These are phyloP conservation scores for Fusarium begoniae DNA, from an alignment of 2,329 filamentous ascomycete species.

Conservation along the genomic window DNA sequence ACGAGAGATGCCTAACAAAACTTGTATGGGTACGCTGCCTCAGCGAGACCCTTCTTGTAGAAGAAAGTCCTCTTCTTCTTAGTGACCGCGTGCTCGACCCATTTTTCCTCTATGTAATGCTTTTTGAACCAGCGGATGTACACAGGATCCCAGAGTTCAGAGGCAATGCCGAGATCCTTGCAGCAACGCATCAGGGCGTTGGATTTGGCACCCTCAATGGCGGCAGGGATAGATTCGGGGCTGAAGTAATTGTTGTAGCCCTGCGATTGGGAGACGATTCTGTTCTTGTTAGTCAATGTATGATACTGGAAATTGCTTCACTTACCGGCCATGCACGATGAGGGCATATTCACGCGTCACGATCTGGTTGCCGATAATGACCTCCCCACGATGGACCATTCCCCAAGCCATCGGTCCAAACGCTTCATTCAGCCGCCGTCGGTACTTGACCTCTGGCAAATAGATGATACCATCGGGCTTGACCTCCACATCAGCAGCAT, in stretches of 20 bases:
- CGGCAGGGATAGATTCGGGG: slow-evolving; percentile 88
- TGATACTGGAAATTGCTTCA: background rate
- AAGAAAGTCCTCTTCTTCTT: slow-evolving; percentile 93
- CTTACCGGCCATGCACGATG: slow-evolving; percentile 85
- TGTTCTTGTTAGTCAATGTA: slow-evolving; percentile 49
- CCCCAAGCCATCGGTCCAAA: slow-evolving; percentile 98
- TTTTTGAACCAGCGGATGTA: slow-evolving; percentile 87
- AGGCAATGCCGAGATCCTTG: slow-evolving; percentile 95
- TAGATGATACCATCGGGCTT: slow-evolving; percentile 98
- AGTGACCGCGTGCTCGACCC: slow-evolving; percentile 86
- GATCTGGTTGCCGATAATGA: slow-evolving; percentile 81
- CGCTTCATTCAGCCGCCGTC: slow-evolving; percentile 85
- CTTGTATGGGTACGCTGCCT: slow-evolving; percentile 71
- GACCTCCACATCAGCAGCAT: slow-evolving; percentile 85
- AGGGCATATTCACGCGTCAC: slow-evolving; percentile 93
- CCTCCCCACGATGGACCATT: slow-evolving; percentile 85
- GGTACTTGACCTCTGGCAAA: slow-evolving; percentile 97
- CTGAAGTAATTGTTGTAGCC: slow-evolving; percentile 96
- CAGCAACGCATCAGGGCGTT: slow-evolving; percentile 98
- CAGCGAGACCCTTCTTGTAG: slow-evolving; percentile 80
- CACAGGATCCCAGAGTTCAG: slow-evolving; percentile 94
- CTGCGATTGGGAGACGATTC: slow-evolving; percentile 89
- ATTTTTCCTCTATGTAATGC: slow-evolving; percentile 78
- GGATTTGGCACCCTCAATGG: slow-evolving; percentile 96
- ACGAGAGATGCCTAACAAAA: slow-evolving; percentile 11